phyloP scores from a whole-genome alignment of 345 rosid genomes.

The rapeseed (Brassica napus) region DNA sequence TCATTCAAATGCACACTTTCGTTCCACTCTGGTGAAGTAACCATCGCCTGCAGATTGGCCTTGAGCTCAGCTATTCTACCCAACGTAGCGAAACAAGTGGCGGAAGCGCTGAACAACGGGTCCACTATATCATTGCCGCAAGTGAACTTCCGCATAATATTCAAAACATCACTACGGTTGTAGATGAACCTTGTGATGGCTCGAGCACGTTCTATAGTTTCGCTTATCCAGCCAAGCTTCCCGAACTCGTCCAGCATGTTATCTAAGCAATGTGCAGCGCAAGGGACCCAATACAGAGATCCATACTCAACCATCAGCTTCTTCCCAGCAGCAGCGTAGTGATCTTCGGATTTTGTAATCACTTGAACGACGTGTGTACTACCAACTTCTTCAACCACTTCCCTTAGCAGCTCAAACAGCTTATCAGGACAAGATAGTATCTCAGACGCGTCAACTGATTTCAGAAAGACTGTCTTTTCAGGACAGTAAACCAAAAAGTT shows the following conservation, averaged over 20 bases:
- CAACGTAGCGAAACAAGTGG: conserved; percentile 68
- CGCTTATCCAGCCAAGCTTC: conserved; percentile 52
- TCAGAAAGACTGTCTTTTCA: conserved; percentile 61
- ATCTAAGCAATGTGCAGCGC: conserved; percentile 68
- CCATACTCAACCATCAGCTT: conserved; percentile 61
- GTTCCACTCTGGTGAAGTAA: conserved; percentile 82
- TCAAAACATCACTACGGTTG: conserved; percentile 64
- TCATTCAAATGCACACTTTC: conserved; percentile 64
- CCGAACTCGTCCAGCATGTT: conserved; percentile 74
- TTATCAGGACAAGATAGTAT: conserved; percentile 52
- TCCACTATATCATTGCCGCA: conserved; percentile 68
- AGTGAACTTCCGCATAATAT: conserved; percentile 69
- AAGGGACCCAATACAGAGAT: conserved; percentile 79
- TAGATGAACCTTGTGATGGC: conserved; percentile 71
- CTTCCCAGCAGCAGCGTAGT: conserved; percentile 59
- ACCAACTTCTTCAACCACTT: conserved; percentile 80
- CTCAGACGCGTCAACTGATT: conserved; percentile 65
- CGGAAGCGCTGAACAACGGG: conserved; percentile 55
- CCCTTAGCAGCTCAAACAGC: conserved; percentile 59
- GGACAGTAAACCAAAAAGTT: conserved; percentile 63
- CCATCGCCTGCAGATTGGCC: conserved; percentile 69
- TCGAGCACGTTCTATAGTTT: conserved; percentile 66
- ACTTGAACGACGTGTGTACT: conserved; percentile 72
- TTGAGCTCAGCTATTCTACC: conserved; percentile 57
- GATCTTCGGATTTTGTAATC: conserved; percentile 65